Evolutionary conservation across 805 yeast species (phyloP), one percentile per base, ranked within the genome.

Genomic region (Schwanniomyces polymorphus): DNA sequence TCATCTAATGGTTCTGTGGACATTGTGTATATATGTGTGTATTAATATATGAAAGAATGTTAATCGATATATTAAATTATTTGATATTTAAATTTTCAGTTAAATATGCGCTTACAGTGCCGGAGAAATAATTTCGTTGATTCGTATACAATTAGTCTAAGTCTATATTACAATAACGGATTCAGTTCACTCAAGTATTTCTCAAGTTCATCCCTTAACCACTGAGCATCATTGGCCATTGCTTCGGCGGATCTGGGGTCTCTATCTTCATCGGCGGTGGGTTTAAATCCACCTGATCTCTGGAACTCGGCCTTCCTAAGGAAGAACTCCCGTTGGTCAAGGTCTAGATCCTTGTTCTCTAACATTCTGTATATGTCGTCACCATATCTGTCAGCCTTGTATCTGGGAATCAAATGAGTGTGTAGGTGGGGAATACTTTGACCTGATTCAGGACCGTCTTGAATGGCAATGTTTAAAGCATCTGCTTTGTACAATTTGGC

Each of bases 371-470:
- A 90, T 27, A 94, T 78, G 34, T 80, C 84, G 61, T 89, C 97
- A 0, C 90, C 90, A 38, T 62, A 69, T 0, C 69, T 69, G 57
- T 86, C 85, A 4, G 72, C 70, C 43, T 72, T 74, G 61, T 78
- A 83, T 35, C 99, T 76, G 6, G 99, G 99, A 17, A 94, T 91
- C 16, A 94, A 69, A 63, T 94, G 99, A 17, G 97, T 86, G 64
- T 94, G 99, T 26, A 92, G 76, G 66, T 94, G 99, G 5, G 97
- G 96, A 2, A 94, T 85, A n/a, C 91, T 81, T 63, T 94, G 99
- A 3, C 99, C 99, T 1, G 97, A 92, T 42, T 90, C 90, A 0
- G 91, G 88, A 0, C 99, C 99, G 63, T 94, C 99, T 64, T 94
- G 99, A 49, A 95, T 89, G 9, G 97, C 92, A 34, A 94, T 78